Evolutionary conservation across 202 grass and related monocot species (phyloP), one percentile per base, ranked within the genome.

Genomic region (Saccharum hybrid): DNA sequence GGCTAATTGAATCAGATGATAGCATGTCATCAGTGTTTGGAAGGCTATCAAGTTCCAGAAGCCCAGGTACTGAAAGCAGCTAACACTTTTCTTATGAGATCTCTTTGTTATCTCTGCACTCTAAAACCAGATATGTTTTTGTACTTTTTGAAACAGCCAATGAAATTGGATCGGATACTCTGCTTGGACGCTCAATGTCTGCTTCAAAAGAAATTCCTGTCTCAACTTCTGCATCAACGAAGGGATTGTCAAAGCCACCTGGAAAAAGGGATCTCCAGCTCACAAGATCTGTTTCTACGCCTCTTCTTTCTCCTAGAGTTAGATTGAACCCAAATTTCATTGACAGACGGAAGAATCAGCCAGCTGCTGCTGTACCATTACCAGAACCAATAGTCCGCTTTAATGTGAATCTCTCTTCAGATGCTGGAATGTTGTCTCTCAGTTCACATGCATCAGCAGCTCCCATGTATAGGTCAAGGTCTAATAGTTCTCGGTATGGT

Each of bases 31-130:
- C 86, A 57, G 82, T 88, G 66, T 84, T 91, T 63, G 85, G 82
- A 71, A 94, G 76, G 81, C 54, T 94, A 46, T 91, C 84, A 19
- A 48, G 91, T 84, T 88, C 90, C 65, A 90, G 76, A 83, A 69
- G 45, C 80, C 68, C 80, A 86, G 86, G 86, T 88, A 57, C 15
- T 63, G 6, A 84, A 68, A 65, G 74, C 57, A 79, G 37, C 64
- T 26, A 65, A 68, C 56, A 84, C 33, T 46, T 69, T 59, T 81
- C 11, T 80, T 80, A 19, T 63, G 46, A 71, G 40, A 66, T 61
- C 15, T 15, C 9, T 46, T 72, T 8, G 26, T 65, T 67, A 77
- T 76, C 39, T 71, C 26, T 64, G 60, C 16, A 79, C 69, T 62
- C 76, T 63, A 46, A 71, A 78, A n/a, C 11, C 75, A 46, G 45